phyloP scores from a whole-genome alignment of 768 basidiomycete genomes.

The Agaricus bisporus region DNA sequence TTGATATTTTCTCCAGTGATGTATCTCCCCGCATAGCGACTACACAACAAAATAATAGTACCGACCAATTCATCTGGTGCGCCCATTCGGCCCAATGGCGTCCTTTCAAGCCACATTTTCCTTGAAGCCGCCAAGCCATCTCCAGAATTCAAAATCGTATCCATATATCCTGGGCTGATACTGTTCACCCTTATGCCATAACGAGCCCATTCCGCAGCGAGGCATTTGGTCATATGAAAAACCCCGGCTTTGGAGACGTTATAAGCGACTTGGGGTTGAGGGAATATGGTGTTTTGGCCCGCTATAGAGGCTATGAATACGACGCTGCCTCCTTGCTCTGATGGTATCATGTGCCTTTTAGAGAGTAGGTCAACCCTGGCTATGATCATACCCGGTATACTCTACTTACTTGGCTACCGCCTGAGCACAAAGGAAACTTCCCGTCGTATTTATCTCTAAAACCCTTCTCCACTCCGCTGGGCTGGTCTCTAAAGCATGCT shows the following conservation, averaged over 20 bases:
- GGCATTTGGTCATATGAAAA: conserved; percentile 30
- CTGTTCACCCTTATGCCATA: conserved; percentile 38
- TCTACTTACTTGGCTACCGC: conserved; percentile 26
- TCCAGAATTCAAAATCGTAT: conserved; percentile 34
- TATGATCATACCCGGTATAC: no score
- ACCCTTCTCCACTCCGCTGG: conserved; percentile 30
- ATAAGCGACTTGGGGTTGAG: conserved; percentile 34
- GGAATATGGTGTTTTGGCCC: conserved; percentile 35
- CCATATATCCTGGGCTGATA: conserved; percentile 38
- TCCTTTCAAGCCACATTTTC: conserved; percentile 30
- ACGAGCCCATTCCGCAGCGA: conserved; percentile 36
- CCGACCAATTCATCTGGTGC: conserved; percentile 34
- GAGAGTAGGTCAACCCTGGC: neutral
- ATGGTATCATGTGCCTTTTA: conserved; percentile 34
- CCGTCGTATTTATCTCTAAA: conserved; percentile 37
- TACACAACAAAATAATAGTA: conserved; percentile 33
- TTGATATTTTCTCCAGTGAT: conserved; percentile 37
- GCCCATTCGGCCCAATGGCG: conserved; percentile 39
- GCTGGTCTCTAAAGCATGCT: conserved; percentile 24
- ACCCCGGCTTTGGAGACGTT: conserved; percentile 37
- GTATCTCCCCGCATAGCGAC: conserved; percentile 31
- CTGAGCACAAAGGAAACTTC: conserved; percentile 39
- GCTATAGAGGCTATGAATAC: conserved; percentile 38
- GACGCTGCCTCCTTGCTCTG: conserved; percentile 34
- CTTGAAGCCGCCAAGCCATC: conserved; percentile 24